Evolutionary conservation across 164 flowering plant genomes (phyloP).

Genomic region (Cinnamomum micranthum): DNA sequence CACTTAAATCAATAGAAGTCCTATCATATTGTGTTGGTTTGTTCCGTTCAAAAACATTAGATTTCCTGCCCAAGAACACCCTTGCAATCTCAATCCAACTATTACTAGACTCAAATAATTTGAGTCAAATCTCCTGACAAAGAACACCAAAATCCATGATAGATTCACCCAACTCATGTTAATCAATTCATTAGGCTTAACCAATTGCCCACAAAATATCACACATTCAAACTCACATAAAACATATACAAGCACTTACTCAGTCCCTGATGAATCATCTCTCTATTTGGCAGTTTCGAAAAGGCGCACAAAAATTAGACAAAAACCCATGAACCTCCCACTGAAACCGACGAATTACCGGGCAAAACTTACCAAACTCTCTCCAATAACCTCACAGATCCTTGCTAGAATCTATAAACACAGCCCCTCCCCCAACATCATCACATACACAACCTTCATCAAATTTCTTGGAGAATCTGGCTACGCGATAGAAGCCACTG

Average conservation of each 20-base stretch:
- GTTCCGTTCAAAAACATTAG: background rate
- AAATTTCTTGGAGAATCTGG: conserved; percentile 19
- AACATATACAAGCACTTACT: background rate
- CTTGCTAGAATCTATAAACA: conserved; percentile 18
- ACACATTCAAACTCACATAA: background rate
- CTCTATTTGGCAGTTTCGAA: background rate
- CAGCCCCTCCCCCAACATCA: conserved; percentile 14
- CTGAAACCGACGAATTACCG: background rate
- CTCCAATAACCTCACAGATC: conserved; percentile 21
- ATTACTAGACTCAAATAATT: no score
- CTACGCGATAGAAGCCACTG: conserved; percentile 15
- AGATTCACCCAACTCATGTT: background rate
- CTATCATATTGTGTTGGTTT: background rate
- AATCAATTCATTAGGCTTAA: background rate
- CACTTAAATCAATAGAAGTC: background rate
- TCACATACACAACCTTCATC: conserved; percentile 23
- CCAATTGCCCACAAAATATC: background rate
- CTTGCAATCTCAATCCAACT: conserved; percentile 3
- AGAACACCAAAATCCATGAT: background rate
- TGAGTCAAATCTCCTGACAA: background rate
- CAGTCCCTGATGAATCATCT: background rate
- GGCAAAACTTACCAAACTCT: background rate
- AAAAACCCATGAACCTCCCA: background rate
- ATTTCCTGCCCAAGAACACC: conserved; percentile 1
- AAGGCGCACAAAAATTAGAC: background rate